A percentile compares a stretch with the other conserved stretches of the same genome.
Conservation (phyloP, 2,329 filamentous ascomycete genomes). For the Exophiala sp. region DNA sequence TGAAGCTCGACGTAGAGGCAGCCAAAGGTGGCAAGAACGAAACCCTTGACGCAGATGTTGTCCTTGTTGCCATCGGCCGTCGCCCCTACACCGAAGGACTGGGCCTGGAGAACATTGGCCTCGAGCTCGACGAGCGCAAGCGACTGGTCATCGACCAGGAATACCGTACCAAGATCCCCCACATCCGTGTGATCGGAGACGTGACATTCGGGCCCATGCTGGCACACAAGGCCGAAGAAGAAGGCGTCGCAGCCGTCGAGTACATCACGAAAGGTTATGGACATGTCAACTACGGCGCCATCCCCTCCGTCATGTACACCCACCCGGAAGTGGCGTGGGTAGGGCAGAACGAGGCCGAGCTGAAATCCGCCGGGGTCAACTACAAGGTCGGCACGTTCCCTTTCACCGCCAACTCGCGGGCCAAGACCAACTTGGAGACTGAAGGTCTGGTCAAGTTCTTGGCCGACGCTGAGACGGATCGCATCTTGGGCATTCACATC, state of each 20-base stretch:
- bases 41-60: conserved; percentile 85
- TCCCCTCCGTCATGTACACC: conserved; percentile 99
- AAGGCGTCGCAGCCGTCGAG: conserved; percentile 88
- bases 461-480: conserved; percentile 90
- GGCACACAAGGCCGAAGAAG: conserved; percentile 98
- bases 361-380: conserved; percentile 82
- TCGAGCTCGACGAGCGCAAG: conserved; percentile 87
- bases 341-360: conserved; percentile 91
- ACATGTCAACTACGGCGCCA: conserved; percentile 97
- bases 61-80: conserved; percentile 93
- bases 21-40: conserved; percentile 96
- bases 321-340: conserved; percentile 98
- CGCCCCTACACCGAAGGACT: conserved; percentile 90
- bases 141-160: conserved; percentile 96
- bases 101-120: conserved; percentile 85
- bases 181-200: conserved; percentile 95
- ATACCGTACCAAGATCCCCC: conserved; percentile 94
- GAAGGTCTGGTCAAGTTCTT: conserved; percentile 97
- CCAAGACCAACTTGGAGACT: conserved; percentile 96
- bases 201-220: conserved; percentile 98
- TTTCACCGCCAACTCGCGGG: conserved; percentile 95
- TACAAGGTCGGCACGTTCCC: conserved; percentile 94
- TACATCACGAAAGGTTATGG: conserved; percentile 97
- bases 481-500: conserved; percentile 92
- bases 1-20: conserved; percentile 81